These are phyloP conservation scores for Lepidopterella palustris DNA, from an alignment of 495 filamentous ascomycete species.

Conservation along the genomic window DNA sequence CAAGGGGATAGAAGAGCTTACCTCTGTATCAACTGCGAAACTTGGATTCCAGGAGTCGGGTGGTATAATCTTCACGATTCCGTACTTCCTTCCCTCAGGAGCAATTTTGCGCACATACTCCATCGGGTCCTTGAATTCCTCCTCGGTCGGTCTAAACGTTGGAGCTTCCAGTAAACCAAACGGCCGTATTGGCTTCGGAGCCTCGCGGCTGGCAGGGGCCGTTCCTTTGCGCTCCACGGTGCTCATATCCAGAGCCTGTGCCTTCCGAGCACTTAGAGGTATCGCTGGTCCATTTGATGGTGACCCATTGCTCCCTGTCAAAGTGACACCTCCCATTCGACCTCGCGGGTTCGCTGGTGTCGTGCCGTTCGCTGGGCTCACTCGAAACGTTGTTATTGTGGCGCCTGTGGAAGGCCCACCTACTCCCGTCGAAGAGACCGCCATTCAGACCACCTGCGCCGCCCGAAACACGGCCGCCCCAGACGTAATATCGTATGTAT, in stretches of 20 bases:
- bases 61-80: constrained; percentile 90
- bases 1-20: constrained; percentile 40
- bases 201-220: constrained; percentile 65
- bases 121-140: constrained; percentile 91
- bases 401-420: constrained; percentile 16
- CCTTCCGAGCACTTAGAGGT: constrained; percentile 63
- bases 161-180: constrained; percentile 87
- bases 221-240: constrained; percentile 89
- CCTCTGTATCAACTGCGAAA: constrained; percentile 96
- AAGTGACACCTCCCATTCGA: constrained; percentile 16
- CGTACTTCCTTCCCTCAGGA: constrained; percentile 75
- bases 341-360: constrained; percentile 6
- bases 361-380: constrained; percentile 6
- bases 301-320: constrained; percentile 13
- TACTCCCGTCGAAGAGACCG: constrained; percentile 15
- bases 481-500: neutral
- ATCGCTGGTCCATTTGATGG: constrained; percentile 29
- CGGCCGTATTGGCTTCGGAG: constrained; percentile 65
- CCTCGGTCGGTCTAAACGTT: constrained; percentile 80
- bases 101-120: constrained; percentile 87
- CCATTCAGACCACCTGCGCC: constrained; percentile 13
- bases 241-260: constrained; percentile 70
- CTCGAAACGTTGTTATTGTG: constrained; percentile 17
- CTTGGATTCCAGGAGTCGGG: constrained; percentile 88
- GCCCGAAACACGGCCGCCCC: neutral